Evolutionary conservation across 2,329 filamentous ascomycete genomes (phyloP), one percentile per base, ranked within the genome.

Genomic region (Neofusicoccum sp.): DNA sequence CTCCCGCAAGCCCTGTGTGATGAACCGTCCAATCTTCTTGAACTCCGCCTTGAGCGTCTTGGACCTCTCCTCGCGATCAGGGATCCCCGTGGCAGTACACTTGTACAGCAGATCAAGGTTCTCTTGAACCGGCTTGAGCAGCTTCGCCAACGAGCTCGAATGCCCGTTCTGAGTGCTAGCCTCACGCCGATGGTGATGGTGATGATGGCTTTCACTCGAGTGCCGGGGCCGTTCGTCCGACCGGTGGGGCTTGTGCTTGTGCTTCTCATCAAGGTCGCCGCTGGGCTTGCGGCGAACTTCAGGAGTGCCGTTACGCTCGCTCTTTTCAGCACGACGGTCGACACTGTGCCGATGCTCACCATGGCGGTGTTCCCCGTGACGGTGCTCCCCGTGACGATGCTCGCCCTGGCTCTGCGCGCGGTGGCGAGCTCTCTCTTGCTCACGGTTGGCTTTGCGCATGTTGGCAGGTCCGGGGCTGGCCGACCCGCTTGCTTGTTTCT

Each of bases 391-490:
- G 24, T 56, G 51, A 43, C 51, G 51, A 56, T 56, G 51, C 38
- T 56, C 51, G 51, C 51, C 33, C 31, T 56, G 51, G 38, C 51
- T 56, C 26, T 56, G 51, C 8, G 69, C 62, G 31, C 76, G 75
- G 60, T 75, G 70, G 11, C 69, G 61, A 54, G 74, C 68, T 45
- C 71, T 70, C 34, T 75, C 74, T 3, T 73, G 70, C 14, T 78
- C 74, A 38, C 74, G 71, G 62, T 70, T 72, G 45, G 69, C 66
- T 61, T 75, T 73, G 49, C 72, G 72, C 54, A 68, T 62, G 47
- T 69, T 71, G 34, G 70, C 65, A 2, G 89, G 88, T 24, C 82
- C 87, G 6, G 90, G 89, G 16, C 89, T 92, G n/a, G 86, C 87
- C 20, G 87, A 89, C 38, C 85, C 81, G 58, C 87, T 86, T 6